phyloP scores from a whole-genome alignment of 2,329 filamentous ascomycete genomes.

The Pseudopithomyces chartarum region DNA sequence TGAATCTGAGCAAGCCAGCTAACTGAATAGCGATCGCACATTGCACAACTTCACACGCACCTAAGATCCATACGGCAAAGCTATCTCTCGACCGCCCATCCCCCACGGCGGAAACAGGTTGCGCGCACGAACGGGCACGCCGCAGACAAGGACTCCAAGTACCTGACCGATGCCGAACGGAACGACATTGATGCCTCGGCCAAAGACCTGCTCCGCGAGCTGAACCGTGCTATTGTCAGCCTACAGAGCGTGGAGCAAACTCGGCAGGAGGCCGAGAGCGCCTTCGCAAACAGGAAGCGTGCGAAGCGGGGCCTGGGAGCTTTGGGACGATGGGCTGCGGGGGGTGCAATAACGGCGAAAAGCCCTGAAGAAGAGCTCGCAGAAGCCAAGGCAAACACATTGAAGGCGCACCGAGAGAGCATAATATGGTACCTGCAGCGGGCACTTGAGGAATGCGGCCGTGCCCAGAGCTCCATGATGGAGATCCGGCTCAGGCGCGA shows the following conservation, averaged over 20 bases:
- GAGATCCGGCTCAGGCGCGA: conserved; percentile 83
- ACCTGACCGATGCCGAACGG: conserved; percentile 79
- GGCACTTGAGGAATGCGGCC: conserved; percentile 74
- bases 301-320: conserved; percentile 65
- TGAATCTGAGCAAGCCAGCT: conserved; percentile 25
- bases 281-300: conserved; percentile 73
- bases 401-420: conserved; percentile 76
- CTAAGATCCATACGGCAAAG: conserved; percentile 83
- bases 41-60: conserved; percentile 77
- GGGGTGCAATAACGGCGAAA: conserved; percentile 56
- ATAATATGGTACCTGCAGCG: conserved; percentile 82
- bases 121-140: conserved; percentile 42
- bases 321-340: conserved; percentile 71
- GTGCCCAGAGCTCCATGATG: conserved; percentile 88
- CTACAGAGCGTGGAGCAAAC: conserved; percentile 83
- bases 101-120: conserved; percentile 59
- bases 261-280: conserved; percentile 74
- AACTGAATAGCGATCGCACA: conserved; percentile 74
- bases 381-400: conserved; percentile 70
- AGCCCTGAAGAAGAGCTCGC: conserved; percentile 71
- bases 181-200: conserved; percentile 88
- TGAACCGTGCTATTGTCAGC: conserved; percentile 79
- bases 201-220: conserved; percentile 81
- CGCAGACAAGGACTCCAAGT: conserved; percentile 54
- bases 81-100: conserved; percentile 82